Base-by-base conservation (phyloP, 2,329 filamentous ascomycete genomes). In the Penicillium aurantiogriseum region DNA sequence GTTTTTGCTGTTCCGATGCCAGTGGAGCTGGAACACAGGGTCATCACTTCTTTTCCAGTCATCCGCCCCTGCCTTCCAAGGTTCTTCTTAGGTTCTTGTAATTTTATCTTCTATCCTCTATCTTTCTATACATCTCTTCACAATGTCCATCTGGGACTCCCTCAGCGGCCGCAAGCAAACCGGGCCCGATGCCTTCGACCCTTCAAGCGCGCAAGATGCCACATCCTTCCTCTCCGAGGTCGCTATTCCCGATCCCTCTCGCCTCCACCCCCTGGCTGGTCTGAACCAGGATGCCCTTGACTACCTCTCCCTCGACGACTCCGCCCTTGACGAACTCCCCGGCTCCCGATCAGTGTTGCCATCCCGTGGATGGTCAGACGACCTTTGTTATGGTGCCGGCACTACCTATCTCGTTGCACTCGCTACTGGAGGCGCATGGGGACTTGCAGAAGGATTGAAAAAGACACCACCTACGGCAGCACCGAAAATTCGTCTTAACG, bases 371-470 rank as follows among this genome's bases (percentile, higher is more conserved):
- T 99, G 96, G 87, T 96, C 92, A 60, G 94, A 99, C 74, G 94
- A 99, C 76, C 85, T 99, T 59, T 97, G 94, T 79, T 99, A 99
- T 76, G 94, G 95, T 71, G 95, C 94, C 23, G 94, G 94, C 68
- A 88, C 93, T 61, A 96, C 92, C 72, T 99, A 99, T 74, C 82
- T 99, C 59, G 81, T 90, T n/a, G 94, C 90, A 7, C 81, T 99
- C 69, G 84, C 88, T 40, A 74, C 95, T 65, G 94, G 94, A 75
- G 94, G 94, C 65, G 88, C 86, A 56, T 97, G 93, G 93, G 94
- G 94, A 61, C 76, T 99, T 66, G 88, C 90, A 64, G 94, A 99
- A 77, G 94, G 94, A 11, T 79, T 97, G 68, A 86, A 88, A 71
- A 88, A 89, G 76, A 81, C 83, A 59, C 84, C 85, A 0, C 71